phyloP scores from a whole-genome alignment of 306 rosid genomes.

The Prunus kanzakura region DNA sequence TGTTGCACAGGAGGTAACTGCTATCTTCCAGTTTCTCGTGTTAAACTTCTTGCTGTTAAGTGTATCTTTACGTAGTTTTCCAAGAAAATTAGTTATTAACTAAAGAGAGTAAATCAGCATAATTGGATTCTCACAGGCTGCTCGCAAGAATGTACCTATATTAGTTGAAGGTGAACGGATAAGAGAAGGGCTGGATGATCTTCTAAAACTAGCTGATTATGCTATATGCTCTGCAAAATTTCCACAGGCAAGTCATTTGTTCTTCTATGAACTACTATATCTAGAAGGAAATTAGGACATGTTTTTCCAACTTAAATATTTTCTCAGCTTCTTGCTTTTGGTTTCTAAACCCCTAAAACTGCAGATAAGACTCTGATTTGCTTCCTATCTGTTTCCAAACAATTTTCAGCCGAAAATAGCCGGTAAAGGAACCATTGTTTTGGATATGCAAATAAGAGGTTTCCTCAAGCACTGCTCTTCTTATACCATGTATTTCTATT shows the following conservation, averaged over 20 bases:
- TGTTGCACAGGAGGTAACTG: slow-evolving; percentile 79
- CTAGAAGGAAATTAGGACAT: slow-evolving; percentile 16
- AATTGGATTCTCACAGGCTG: slow-evolving; percentile 60
- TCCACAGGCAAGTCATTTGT: slow-evolving; percentile 67
- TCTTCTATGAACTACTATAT: slow-evolving; percentile 8
- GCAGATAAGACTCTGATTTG: not conserved
- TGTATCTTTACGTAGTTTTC: not conserved
- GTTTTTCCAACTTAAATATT: not conserved
- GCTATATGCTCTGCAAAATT: slow-evolving; percentile 70
- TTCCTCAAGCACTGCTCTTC: slow-evolving; percentile 1
- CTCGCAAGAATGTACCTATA: slow-evolving; percentile 57
- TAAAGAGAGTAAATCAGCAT: slow-evolving; percentile 16
- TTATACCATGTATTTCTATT: not conserved
- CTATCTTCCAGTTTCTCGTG: slow-evolving; percentile 16
- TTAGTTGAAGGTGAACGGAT: slow-evolving; percentile 73
- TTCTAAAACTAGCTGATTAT: slow-evolving; percentile 64
- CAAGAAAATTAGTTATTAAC: not conserved
- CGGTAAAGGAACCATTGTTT: too few species aligned
- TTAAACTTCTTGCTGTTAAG: slow-evolving; percentile 6
- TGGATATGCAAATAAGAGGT: not conserved
- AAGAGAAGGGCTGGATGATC: slow-evolving; percentile 82
- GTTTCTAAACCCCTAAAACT: not conserved
- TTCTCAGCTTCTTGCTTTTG: not conserved
- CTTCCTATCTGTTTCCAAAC: not conserved
- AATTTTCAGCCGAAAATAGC: not conserved